Evolutionary conservation across 371 early-diverging fungal genomes (phyloP), one percentile per base, ranked within the genome.

Genomic region (Rhizopus sp.): DNA sequence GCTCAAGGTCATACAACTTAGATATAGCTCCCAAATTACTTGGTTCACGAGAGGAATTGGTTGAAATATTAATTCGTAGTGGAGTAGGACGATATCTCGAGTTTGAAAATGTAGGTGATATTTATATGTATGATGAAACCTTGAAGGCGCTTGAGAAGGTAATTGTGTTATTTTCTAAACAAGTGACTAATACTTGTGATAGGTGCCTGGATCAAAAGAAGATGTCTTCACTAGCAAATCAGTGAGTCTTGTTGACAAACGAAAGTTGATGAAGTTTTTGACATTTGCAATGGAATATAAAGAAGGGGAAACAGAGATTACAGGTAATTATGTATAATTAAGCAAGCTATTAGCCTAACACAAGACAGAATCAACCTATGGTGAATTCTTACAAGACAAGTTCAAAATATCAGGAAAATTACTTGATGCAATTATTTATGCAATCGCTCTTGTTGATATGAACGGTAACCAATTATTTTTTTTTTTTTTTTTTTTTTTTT

Each of bases 171-270:
- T 53, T 9, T 5, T 4, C n/a, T 39, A 15, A 5, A 37, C 7
- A 34, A 23, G n/a, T 38, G 15, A 47, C 50, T 29, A 7, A 56
- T 39, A 6, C 15, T 13, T 29, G 35, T 13, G 5, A 1, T 51
- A 85, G 86, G 92, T 95, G 12, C 97, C 96, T 0, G 83, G 89
- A n/a, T 89, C 92, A 46, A 96, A 94, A 66, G 94, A 94, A 68
- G 96, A 94, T 64, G 86, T 97, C 9, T 97, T 97, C 76, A 81
- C 84, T 10, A 87, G 87, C 65, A 83, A 88, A 37, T 66, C 84
- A 7, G 79, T 95, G 5, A 74, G 72, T 3, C 74, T 96, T 40
- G 71, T 91, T 41, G 96, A 94, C 46, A 96, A 96, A 70, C 80
- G 96, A 55, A 83, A 86, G 54, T 59, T 97, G 69, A 96, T 96